A percentile compares a stretch with the other conserved stretches of the same genome.
Conservation (phyloP, 768 basidiomycete genomes). For the Trametes maxima region DNA sequence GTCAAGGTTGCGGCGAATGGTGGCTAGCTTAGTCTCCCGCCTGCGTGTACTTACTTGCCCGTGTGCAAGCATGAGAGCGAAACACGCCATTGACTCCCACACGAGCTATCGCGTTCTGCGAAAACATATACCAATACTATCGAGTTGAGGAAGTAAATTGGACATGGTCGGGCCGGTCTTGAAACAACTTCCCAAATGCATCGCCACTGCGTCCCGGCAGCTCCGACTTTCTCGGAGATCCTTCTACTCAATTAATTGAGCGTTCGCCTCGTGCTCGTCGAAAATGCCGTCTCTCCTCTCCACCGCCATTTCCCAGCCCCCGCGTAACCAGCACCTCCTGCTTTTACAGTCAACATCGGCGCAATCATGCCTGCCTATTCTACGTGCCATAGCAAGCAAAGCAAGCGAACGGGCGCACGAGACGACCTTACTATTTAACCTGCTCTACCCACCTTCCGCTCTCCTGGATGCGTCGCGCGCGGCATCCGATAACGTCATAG, state of each 20-base stretch:
- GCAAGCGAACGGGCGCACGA: constrained; percentile 25
- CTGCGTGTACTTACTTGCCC: not conserved
- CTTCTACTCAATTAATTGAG: not conserved
- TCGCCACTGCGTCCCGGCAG: too few relatives aligned
- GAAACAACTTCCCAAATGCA: too few relatives aligned
- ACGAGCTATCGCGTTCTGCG: too few relatives aligned
- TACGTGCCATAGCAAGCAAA: constrained; percentile 20
- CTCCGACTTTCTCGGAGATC: constrained; percentile 13
- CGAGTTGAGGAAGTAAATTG: too few relatives aligned
- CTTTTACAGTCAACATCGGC: constrained; percentile 32
- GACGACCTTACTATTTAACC: constrained; percentile 52
- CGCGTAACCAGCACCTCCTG: constrained; percentile 25
- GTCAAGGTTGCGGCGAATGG: too few relatives aligned
- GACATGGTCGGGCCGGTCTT: too few relatives aligned
- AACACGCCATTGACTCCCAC: not conserved
- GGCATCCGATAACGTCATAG: constrained; percentile 39
- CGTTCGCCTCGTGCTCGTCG: not conserved
- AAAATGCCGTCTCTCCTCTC: constrained; percentile 28
- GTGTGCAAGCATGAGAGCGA: not conserved
- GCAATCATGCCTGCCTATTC: constrained; percentile 31
- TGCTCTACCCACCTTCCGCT: constrained; percentile 56
- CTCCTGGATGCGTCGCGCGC: constrained; percentile 37
- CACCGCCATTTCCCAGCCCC: constrained; percentile 23
- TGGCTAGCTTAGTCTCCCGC: too few relatives aligned
- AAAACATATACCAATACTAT: too few relatives aligned